phyloP scores from a whole-genome alignment of 306 rosid genomes.

The Malus sylvestris region DNA sequence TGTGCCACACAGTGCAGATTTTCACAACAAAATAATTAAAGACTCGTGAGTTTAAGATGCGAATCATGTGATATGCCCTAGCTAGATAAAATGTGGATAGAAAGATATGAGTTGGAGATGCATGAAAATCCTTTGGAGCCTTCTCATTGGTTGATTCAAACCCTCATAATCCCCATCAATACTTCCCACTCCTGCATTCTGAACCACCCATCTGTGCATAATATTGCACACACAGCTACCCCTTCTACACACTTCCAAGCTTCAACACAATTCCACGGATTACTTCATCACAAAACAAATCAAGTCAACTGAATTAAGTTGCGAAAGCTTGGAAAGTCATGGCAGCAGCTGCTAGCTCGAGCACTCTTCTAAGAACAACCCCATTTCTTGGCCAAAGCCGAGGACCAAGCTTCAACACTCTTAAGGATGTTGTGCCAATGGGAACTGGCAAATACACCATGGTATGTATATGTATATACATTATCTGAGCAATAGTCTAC shows the following conservation, averaged over 20 bases:
- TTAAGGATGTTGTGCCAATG: constrained; percentile 65
- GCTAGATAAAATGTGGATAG: constrained; percentile 67
- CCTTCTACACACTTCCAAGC: constrained; percentile 24
- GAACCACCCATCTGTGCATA: constrained; percentile 13
- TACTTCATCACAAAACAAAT: background rate
- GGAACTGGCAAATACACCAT: constrained; percentile 72
- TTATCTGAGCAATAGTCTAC: background rate
- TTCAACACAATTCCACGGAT: background rate
- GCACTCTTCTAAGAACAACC: constrained; percentile 58
- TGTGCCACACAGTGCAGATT: background rate
- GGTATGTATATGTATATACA: constrained; percentile 30
- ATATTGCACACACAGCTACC: background rate
- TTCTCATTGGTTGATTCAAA: constrained; percentile 52
- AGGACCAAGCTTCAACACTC: constrained; percentile 39
- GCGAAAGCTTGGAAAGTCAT: constrained; percentile 22
- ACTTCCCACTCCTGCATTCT: constrained; percentile 12
- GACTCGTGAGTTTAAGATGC: background rate
- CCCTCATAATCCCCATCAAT: constrained; percentile 38
- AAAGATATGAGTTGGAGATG: constrained; percentile 48
- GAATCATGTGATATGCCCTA: background rate
- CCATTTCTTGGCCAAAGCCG: constrained; percentile 69
- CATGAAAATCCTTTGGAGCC: constrained; percentile 50
- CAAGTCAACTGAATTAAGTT: constrained; percentile 1
- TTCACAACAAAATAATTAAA: background rate
- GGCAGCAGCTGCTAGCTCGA: constrained; percentile 69